Percentiles rank a stretch among this genome's conserved stretches.
phyloP scores from a whole-genome alignment of 768 basidiomycete genomes.

The Saitozyma podzolica region DNA sequence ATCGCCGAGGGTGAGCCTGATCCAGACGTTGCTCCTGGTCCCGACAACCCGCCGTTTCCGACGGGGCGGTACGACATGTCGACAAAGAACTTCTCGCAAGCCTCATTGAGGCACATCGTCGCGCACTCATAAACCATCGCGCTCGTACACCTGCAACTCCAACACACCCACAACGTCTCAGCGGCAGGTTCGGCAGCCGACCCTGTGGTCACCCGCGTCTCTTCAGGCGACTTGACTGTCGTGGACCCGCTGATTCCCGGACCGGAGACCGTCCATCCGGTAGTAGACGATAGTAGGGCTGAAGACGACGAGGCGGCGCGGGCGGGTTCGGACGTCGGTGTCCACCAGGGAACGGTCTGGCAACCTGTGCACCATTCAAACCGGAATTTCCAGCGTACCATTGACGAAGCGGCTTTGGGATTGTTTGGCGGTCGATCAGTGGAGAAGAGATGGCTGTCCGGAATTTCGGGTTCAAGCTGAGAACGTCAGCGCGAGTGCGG shows the following conservation, averaged over 20 bases:
- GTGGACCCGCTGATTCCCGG: slow-evolving; percentile 16
- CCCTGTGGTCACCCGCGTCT: too few relatives aligned
- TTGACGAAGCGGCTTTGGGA: neutral
- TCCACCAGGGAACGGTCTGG: slow-evolving; percentile 30
- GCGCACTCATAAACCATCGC: slow-evolving; percentile 26
- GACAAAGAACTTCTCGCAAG: slow-evolving; percentile 16
- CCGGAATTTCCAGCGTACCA: slow-evolving; percentile 44
- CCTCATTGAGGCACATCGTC: slow-evolving; percentile 35
- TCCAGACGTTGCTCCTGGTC: too few relatives aligned
- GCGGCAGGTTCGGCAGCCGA: too few relatives aligned
- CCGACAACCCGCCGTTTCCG: too few relatives aligned
- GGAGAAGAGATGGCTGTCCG: neutral
- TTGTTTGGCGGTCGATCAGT: too few relatives aligned
- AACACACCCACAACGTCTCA: slow-evolving; percentile 6
- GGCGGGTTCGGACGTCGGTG: neutral
- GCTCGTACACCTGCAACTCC: slow-evolving; percentile 13
- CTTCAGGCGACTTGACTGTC: slow-evolving; percentile 3
- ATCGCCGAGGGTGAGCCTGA: too few relatives aligned
- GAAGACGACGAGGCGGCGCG: neutral
- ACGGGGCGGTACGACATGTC: neutral
- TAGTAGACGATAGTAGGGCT: slow-evolving; percentile 6
- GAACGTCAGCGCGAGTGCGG: neutral
- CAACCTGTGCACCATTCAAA: slow-evolving; percentile 36
- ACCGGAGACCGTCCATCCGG: slow-evolving; percentile 16
- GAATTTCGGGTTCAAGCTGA: slow-evolving; percentile 25